Evolutionary conservation across 2,329 filamentous ascomycete species (phyloP), one percentile per base, ranked within the genome.

Genomic region (Botrytis deweyae): DNA sequence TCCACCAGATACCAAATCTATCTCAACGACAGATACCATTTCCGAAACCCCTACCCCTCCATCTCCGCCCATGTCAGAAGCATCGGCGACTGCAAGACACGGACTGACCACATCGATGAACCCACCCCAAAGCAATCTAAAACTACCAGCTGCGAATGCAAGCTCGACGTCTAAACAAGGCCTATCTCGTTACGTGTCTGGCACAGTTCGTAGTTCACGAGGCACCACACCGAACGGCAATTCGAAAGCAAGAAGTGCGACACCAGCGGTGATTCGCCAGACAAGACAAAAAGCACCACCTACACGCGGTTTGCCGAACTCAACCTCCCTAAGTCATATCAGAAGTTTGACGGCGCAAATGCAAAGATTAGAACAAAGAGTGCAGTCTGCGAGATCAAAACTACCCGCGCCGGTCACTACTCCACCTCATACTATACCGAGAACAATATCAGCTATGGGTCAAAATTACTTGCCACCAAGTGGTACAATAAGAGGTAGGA

Each of bases 311-410:
- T 29, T 89, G 58, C 87, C 88, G 40, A 85, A 86, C 71, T 90
- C 87, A 75, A 89, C 86, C 76, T 98, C 96, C 2, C 89, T 99
- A 68, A 92, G 93, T 77, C 96, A 99, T 82, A 97, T 99, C 80
- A 93, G 95, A 76, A 92, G 92, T 44, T 90, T 99, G 77, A 97
- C 97, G 74, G 95, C 94, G 42, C 96, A 98, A 84, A 98, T 98
- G 94, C 94, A 98, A 83, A 93, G 94, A 78, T 90, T 99, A 75
- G 96, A 98, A 82, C 93, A 96, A 76, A 90, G 96, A 63, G 95
- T 99, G 16, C 94, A 98, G 75, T 94, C 92, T 38, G 96, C 92
- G 29, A 91, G 94, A 78, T 98, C 95, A 58, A 97, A 96, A 83
- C 88, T 99, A 33, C 96, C 96, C 3, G 93, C 92, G 1, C 93